Evolutionary conservation across 306 rosid genomes (phyloP).

Genomic region (Trifolium fragiferum): DNA sequence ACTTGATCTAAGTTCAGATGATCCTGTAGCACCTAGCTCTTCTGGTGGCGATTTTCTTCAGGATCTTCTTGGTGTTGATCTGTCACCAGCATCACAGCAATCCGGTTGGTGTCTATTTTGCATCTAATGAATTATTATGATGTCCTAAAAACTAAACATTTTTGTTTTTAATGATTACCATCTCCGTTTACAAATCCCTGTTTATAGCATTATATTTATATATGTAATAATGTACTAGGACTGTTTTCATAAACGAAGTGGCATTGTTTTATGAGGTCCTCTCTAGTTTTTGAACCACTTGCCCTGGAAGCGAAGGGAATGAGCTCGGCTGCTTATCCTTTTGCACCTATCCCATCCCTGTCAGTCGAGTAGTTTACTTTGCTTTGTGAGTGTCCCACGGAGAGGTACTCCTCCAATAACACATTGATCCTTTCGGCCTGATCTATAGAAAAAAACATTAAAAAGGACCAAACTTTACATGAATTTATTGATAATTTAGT

Average conservation of each 20-base stretch:
- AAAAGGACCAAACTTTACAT: constrained; percentile 19
- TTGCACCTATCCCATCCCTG: too few relatives aligned
- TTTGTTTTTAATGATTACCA: constrained; percentile 15
- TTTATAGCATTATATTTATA: background rate
- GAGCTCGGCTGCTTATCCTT: too few relatives aligned
- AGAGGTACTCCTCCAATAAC: too few relatives aligned
- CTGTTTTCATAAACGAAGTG: constrained; percentile 23
- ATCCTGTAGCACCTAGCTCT: constrained; percentile 77
- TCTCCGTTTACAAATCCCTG: constrained; percentile 28
- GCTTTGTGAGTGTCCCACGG: too few relatives aligned
- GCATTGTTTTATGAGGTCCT: constrained; percentile 29
- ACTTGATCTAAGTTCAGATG: constrained; percentile 83
- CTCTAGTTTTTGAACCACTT: constrained; percentile 24
- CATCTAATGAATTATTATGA: constrained; percentile 16
- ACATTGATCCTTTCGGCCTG: too few relatives aligned
- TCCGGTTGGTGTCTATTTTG: constrained; percentile 63
- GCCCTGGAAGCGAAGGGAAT: too few relatives aligned
- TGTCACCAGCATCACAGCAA: constrained; percentile 61
- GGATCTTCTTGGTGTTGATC: constrained; percentile 92
- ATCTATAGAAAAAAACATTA: constrained; percentile 19
- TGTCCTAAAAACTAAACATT: constrained; percentile 2
- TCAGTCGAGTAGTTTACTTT: too few relatives aligned
- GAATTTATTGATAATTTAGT: constrained; percentile 16
- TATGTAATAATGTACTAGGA: background rate
- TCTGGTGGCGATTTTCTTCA: constrained; percentile 86